Conservation (phyloP, 139 green algal species). For the Closterium sp. region DNA sequence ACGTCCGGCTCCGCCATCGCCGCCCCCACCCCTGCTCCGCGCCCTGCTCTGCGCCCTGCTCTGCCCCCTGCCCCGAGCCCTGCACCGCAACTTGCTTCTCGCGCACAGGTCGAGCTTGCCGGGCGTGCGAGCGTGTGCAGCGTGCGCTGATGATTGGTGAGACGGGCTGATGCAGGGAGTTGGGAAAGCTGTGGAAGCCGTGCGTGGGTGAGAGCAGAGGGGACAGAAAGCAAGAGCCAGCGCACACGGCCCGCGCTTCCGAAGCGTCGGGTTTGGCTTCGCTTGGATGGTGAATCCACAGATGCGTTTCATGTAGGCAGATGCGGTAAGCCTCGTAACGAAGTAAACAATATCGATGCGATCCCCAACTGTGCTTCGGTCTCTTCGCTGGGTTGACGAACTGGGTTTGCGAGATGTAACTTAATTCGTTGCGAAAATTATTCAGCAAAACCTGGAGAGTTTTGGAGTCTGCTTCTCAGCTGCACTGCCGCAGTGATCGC, state of each 20-base stretch:
- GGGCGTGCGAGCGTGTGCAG: too few relatives aligned
- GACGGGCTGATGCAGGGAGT: background rate
- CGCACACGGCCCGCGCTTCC: too few relatives aligned
- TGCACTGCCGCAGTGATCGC: too few relatives aligned
- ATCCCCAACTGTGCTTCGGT: too few relatives aligned
- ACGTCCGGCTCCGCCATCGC: background rate
- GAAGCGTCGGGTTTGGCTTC: too few relatives aligned
- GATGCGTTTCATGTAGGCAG: background rate
- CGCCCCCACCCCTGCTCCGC: too few relatives aligned
- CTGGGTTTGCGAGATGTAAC: background rate
- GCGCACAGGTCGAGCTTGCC: background rate
- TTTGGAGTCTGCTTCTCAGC: background rate
- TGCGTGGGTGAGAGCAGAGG: background rate
- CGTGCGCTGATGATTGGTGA: too few relatives aligned
- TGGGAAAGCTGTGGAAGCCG: background rate
- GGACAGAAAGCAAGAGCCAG: background rate
- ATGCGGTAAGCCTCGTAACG: background rate
- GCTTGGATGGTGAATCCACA: too few relatives aligned
- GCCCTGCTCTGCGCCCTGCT: too few relatives aligned
- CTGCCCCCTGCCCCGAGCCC: background rate
- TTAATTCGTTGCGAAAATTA: background rate
- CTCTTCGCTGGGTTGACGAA: background rate
- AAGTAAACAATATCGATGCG: background rate
- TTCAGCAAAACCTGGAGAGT: background rate
- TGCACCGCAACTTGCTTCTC: background rate